phyloP scores from a whole-genome alignment of 768 basidiomycete species.

The Panaeolus papilionaceus region DNA sequence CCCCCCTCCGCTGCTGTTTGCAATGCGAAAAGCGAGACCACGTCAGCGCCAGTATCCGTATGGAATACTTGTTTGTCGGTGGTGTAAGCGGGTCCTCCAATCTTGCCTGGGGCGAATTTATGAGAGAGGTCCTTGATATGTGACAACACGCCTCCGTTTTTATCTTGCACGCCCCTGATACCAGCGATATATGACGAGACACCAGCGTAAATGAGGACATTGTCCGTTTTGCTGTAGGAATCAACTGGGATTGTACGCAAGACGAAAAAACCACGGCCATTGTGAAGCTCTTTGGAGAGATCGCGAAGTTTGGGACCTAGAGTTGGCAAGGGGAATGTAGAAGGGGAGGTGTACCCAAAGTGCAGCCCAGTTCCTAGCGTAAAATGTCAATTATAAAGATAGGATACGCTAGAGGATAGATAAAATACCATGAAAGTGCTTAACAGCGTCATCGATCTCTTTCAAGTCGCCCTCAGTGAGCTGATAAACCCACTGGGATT shows the following conservation, averaged over 20 bases:
- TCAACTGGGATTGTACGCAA: conserved; percentile 52
- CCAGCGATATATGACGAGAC: conserved; percentile 31
- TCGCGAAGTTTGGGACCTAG: conserved; percentile 40
- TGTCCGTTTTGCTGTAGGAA: conserved; percentile 44
- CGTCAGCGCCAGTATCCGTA: conserved; percentile 48
- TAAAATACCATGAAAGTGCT: conserved; percentile 37
- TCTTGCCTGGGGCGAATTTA: conserved; percentile 40
- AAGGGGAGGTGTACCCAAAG: conserved; percentile 36
- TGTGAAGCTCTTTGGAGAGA: conserved; percentile 48
- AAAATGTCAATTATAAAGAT: background rate
- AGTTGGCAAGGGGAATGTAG: conserved; percentile 53
- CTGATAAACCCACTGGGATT: conserved; percentile 46
- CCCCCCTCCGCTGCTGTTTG: conserved; percentile 51
- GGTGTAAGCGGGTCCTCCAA: conserved; percentile 52
- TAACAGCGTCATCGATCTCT: conserved; percentile 44
- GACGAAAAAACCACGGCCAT: conserved; percentile 55
- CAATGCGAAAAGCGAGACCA: conserved; percentile 50
- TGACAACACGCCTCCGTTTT: conserved; percentile 44
- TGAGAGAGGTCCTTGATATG: conserved; percentile 54
- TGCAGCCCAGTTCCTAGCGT: conserved; percentile 31
- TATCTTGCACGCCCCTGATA: conserved; percentile 29
- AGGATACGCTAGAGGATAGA: background rate
- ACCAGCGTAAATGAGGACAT: conserved; percentile 51
- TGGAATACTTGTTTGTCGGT: conserved; percentile 60
- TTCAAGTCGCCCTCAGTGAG: conserved; percentile 37